Evolutionary conservation across 2,329 filamentous ascomycete genomes (phyloP).

Genomic region (Aspergillus luchuensis): DNA sequence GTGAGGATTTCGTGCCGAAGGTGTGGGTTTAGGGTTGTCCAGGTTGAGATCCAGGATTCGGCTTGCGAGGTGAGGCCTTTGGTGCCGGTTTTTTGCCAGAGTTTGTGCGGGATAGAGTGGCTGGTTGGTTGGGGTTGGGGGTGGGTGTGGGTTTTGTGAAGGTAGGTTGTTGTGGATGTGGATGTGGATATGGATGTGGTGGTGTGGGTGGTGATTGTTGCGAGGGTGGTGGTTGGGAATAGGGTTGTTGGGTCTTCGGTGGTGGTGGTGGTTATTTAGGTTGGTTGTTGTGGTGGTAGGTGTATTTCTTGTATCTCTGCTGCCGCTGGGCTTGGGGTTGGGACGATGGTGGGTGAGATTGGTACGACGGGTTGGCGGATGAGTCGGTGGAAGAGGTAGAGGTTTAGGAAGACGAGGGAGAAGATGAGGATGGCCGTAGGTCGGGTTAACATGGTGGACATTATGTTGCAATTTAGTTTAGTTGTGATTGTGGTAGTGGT

Average conservation of each 20-base stretch:
- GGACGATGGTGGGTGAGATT: constrained; percentile 5
- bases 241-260: neutral
- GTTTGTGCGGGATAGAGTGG: constrained; percentile 11
- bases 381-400: constrained; percentile 19
- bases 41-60: constrained; percentile 20
- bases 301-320: too few relatives aligned
- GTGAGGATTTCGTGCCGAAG: constrained; percentile 36
- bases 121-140: neutral
- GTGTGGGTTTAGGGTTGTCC: constrained; percentile 32
- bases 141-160: neutral
- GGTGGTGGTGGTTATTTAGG: neutral
- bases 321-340: neutral
- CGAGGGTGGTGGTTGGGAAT: neutral
- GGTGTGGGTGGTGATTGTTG: neutral
- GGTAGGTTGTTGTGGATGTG: constrained; percentile 3
- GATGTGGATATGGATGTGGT: neutral
- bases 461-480: neutral
- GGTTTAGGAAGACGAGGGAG: constrained; percentile 15
- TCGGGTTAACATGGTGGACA: constrained; percentile 5
- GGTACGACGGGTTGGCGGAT: constrained; percentile 13
- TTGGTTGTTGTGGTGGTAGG: too few relatives aligned
- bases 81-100: constrained; percentile 20
- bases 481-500: neutral
- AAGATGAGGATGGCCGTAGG: constrained; percentile 11
- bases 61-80: constrained; percentile 10